Base-by-base conservation (phyloP, 2,329 filamentous ascomycete species). In the Kalmusia sp. region DNA sequence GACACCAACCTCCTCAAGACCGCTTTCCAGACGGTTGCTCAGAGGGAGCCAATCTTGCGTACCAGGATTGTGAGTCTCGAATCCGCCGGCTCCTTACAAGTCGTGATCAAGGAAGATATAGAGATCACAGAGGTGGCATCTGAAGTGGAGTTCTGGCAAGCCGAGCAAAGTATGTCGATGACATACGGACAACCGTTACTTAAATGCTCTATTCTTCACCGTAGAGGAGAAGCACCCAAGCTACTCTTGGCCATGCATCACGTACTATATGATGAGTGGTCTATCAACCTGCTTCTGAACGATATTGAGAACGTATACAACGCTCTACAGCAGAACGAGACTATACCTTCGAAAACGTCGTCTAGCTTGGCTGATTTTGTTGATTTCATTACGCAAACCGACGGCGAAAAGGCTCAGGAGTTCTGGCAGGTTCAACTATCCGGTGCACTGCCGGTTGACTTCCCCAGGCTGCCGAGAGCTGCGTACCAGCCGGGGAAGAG, bases 181-280 rank as follows among this genome's bases (percentile, higher is more conserved):
- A 76, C 79, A 76, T 3, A 62, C 82, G 12, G 68, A 51, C 17
- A 51, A 51, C 25, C 15, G 49, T 27, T 43, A 11, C 9, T 43
- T 3, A 43, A 30, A 4, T 31, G 14, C 25, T 30, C 22, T 19
- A 3, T 43, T 19, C 3, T 30, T 6, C n/a, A 21, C 41, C 21
- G 8, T 4, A 19, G 43, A 9, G 51, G 51, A 12, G 17, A 22
- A 11, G 31, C 4, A 11, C 47, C 38, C 19, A 79, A 77, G 48
- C 62, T 84, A n/a, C 52, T 82, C 6, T 70, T 96, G 1, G 92
- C 90, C 0, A 85, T 96, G 33, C 83, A 92, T 0, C 92, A 96
- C 72, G 90, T 91, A 2, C 79, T 96, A n/a, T 96, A 96, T 59
- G 92, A 96, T 65, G 92, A 92, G 0, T 91, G 87, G 84, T 95